Percentiles rank a stretch among this genome's conserved stretches.
These are phyloP conservation scores for Neofusicoccum laricinum DNA, from an alignment of 2,329 filamentous ascomycete species.

Conservation along the genomic window DNA sequence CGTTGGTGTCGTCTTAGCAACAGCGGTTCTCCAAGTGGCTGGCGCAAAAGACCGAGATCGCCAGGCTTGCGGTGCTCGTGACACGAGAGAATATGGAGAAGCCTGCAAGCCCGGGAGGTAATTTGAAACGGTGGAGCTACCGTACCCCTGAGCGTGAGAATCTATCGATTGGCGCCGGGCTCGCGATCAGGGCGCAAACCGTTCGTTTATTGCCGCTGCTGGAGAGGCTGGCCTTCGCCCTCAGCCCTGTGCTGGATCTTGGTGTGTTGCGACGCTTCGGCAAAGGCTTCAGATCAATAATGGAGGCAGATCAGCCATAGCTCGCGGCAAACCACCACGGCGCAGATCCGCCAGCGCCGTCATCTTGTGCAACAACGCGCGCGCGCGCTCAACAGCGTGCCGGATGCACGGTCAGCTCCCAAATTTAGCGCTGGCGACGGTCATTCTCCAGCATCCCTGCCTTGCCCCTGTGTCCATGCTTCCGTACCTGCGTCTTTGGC, in stretches of 20 bases:
- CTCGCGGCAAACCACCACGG: slow-evolving; percentile 10
- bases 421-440: slow-evolving; percentile 16
- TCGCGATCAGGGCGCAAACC: background rate
- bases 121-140: slow-evolving; percentile 14
- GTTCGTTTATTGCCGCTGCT: background rate
- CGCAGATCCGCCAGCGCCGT: background rate
- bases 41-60: slow-evolving; percentile 3
- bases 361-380: slow-evolving; percentile 10
- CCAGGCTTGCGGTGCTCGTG: slow-evolving; percentile 3
- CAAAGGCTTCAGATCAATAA: background rate
- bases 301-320: slow-evolving; percentile 1
- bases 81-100: slow-evolving; percentile 9
- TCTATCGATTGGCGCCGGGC: slow-evolving; percentile 15
- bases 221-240: background rate
- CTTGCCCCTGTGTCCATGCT: slow-evolving; percentile 13
- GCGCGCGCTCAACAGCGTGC: background rate
- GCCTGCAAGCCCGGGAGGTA: background rate
- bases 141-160: slow-evolving; percentile 11
- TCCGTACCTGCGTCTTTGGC: slow-evolving; percentile 11
- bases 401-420: slow-evolving; percentile 7
- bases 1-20: background rate
- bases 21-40: background rate
- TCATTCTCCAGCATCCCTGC: slow-evolving; percentile 14
- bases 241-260: slow-evolving; percentile 1
- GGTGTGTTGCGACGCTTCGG: background rate